Base-by-base conservation (phyloP, 2,329 filamentous ascomycete genomes). In the Blumeria hordei region DNA sequence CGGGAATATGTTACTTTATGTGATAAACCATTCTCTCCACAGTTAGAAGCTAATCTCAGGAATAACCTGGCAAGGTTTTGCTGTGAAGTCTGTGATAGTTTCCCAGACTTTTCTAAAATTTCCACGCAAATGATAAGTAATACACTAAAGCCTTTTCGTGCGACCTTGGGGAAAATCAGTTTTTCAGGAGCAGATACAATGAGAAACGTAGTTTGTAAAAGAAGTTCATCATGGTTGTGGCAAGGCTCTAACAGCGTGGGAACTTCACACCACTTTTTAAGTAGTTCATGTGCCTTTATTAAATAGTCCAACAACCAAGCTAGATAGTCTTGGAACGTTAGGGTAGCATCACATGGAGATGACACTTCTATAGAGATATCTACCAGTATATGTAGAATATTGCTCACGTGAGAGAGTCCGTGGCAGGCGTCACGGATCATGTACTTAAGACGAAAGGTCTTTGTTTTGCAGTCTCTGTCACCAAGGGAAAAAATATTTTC, bases 251-350 rank as follows among this genome's bases (percentile, higher is more conserved):
- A 54, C 5, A 62, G 43, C 11, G 54, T 18, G 10, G 53, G 43
- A 47, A 56, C 57, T 4, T 45, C 51, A 36, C 51, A 35, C 57
- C 58, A 62, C 51, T 57, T 58, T 34, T 60, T 61, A 21, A 59
- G 55, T 14, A 63, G 36, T 6, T 64, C 60, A 53, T 62, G 59
- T 5, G 57, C 32, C 3, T 52, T 21, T 50, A 61, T 41, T 50
- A 66, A 61, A 1, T 62, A 63, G 51, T 66, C 65, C 14, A 66
- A 50, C 33, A 66, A 52, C 65, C 64, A 67, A 10, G 59, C 59
- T 7, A 65, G 28, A 47, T 67, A 63, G 33, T 64, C 62, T 57
- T 64, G 61, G 57, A 65, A 64, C 43, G 61, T 60, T 9, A 60
- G 58, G n/a, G 61, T 62, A 52, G 62, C 58, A 58, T 64, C 59